Conservation (phyloP, 352 stramenopile species). For the Phytophthora pini region DNA sequence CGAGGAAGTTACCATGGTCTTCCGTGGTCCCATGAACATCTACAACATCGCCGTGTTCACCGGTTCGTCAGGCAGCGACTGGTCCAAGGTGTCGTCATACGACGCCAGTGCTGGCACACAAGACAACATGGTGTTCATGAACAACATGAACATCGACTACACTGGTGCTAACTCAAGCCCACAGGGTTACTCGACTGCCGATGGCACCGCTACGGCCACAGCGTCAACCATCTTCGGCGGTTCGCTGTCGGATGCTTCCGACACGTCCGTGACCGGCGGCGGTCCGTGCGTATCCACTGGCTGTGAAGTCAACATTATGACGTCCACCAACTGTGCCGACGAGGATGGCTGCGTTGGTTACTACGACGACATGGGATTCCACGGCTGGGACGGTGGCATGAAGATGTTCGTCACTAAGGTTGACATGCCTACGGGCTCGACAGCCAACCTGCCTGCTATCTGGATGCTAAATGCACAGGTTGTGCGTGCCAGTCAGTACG, state of each 20-base stretch:
- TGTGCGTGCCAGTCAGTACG: constrained; percentile 71
- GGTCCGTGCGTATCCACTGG: constrained; percentile 67
- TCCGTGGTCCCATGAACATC: constrained; percentile 67
- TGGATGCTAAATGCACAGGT: constrained; percentile 85
- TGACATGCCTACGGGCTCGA: constrained; percentile 53
- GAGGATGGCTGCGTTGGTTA: constrained; percentile 65
- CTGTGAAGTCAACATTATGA: constrained; percentile 84
- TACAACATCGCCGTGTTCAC: constrained; percentile 67
- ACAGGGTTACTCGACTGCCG: constrained; percentile 48
- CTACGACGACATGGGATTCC: constrained; percentile 69
- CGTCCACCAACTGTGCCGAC: constrained; percentile 52
- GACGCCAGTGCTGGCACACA: constrained; percentile 28
- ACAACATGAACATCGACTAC: constrained; percentile 71
- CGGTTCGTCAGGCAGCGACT: constrained; percentile 31
- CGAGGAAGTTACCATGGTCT: constrained; percentile 64
- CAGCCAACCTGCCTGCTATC: constrained; percentile 71
- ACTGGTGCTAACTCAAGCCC: constrained; percentile 46
- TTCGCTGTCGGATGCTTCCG: constrained; percentile 54
- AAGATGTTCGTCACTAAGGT: constrained; percentile 86
- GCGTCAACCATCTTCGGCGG: constrained; percentile 55
- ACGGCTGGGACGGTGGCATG: constrained; percentile 75
- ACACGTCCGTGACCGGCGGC: constrained; percentile 44
- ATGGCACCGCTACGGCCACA: constrained; percentile 38
- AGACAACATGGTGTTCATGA: constrained; percentile 70
- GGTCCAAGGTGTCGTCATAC: constrained; percentile 59